A percentile compares a stretch with the other conserved stretches of the same genome.
Conservation (phyloP, 768 basidiomycete species). For the Suillus plorans region DNA sequence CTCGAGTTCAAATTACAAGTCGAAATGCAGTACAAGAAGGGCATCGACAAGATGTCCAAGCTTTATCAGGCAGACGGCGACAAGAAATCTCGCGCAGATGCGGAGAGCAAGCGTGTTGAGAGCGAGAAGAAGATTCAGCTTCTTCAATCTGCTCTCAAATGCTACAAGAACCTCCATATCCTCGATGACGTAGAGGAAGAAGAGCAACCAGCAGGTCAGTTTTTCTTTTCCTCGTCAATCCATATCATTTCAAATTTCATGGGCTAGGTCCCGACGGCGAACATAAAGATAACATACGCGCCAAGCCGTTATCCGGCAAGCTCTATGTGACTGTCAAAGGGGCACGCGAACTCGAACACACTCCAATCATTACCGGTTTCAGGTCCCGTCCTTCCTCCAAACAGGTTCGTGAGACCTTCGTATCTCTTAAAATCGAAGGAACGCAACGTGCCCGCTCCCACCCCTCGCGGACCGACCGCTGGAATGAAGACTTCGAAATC, state of each 20-base stretch:
- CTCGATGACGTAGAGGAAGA: conserved; percentile 85
- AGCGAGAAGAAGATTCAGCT: conserved; percentile 97
- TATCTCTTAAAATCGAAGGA: conserved; percentile 95
- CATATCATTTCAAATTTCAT: conserved; percentile 4
- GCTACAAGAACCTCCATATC: conserved; percentile 94
- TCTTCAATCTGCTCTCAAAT: conserved; percentile 85
- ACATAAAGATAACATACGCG: conserved; percentile 87
- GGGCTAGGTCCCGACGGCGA: conserved; percentile 71
- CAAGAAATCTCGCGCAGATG: conserved; percentile 91
- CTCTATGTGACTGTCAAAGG: conserved; percentile 85
- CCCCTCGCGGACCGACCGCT: conserved; percentile 90
- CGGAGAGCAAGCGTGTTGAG: conserved; percentile 91
- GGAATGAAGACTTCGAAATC: conserved; percentile 98
- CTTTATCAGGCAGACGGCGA: conserved; percentile 96
- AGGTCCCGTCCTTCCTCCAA: conserved; percentile 79
- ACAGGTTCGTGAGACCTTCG: conserved; percentile 75
- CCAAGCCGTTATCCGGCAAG: conserved; percentile 93
- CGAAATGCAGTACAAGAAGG: conserved; percentile 96
- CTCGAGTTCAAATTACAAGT: conserved; percentile 99
- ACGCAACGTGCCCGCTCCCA: conserved; percentile 90
- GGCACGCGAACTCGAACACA: conserved; percentile 94
- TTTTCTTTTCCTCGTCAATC: conserved; percentile 6
- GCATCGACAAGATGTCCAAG: conserved; percentile 99
- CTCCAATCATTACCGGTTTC: conserved; percentile 63
- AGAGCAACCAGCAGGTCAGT: conserved; percentile 64